Evolutionary conservation across 1,139 yeast genomes (phyloP).

Genomic region (Geotrichum candidum): DNA sequence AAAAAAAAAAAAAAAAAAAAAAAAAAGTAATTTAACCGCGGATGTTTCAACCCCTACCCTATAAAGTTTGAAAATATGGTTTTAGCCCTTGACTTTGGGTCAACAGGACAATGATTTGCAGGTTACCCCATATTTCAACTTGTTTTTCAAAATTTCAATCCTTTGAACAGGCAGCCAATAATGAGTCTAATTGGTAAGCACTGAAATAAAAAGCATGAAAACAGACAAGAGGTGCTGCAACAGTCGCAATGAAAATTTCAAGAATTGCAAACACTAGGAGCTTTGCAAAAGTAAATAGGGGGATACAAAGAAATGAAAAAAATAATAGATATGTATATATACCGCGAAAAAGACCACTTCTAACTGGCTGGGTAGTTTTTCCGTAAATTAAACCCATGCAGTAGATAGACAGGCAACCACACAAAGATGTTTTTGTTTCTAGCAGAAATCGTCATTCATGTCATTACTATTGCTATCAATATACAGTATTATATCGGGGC

Average conservation of each 20-base stretch:
- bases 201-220: too few species aligned
- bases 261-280: too few species aligned
- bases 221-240: too few species aligned
- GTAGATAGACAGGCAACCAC: too few species aligned
- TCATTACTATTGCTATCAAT: not conserved
- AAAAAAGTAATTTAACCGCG: constrained; percentile 12
- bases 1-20: not conserved
- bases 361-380: too few species aligned
- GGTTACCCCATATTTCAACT: not conserved
- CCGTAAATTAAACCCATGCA: too few species aligned
- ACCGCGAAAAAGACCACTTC: too few species aligned
- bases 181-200: too few species aligned
- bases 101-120: not conserved
- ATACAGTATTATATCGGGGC: not conserved
- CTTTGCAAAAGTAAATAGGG: too few species aligned
- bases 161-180: not conserved
- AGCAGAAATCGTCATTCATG: not conserved
- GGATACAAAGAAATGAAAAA: too few species aligned
- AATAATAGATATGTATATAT: too few species aligned
- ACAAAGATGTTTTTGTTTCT: not conserved
- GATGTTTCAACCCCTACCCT: constrained; percentile 12
- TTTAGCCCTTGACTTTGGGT: not conserved
- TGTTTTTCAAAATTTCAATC: not conserved
- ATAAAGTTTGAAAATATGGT: not conserved
- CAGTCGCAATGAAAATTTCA: too few species aligned